A percentile compares a stretch with the other conserved stretches of the same genome.
These are phyloP conservation scores for Salpingoeca rosetta DNA, from an alignment of 78 protist genomes.

Conservation along the genomic window DNA sequence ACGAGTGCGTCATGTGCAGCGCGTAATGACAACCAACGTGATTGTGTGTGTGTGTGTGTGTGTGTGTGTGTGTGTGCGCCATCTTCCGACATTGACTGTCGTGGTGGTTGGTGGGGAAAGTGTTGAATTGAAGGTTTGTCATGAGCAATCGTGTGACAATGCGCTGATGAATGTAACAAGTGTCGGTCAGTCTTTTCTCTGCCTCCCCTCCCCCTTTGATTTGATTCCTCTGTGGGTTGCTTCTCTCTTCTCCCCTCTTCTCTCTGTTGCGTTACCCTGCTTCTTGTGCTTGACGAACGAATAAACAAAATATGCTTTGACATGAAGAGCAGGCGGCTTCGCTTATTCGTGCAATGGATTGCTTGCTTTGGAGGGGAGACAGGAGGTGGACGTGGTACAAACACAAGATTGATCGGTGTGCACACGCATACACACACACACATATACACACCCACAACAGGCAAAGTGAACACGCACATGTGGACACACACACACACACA, in stretches of 20 bases:
- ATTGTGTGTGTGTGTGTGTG: not conserved
- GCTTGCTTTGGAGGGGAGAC: no score
- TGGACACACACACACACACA: no score
- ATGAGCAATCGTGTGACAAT: not conserved
- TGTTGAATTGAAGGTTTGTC: not conserved
- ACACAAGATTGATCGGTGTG: no score
- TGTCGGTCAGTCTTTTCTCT: not conserved
- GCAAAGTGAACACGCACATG: no score
- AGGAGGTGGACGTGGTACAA: no score
- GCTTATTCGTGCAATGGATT: not conserved
- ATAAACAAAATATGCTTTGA: no score
- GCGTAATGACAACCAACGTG: not conserved
- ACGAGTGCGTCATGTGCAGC: slow-evolving; percentile 26
- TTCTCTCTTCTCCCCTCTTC: not conserved
- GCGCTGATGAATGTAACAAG: not conserved
- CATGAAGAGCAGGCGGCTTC: no score
- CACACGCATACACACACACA: no score
- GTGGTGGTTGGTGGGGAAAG: not conserved
- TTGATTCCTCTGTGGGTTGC: not conserved
- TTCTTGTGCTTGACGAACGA: not conserved
- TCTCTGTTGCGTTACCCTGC: not conserved
- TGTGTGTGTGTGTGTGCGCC: not conserved
- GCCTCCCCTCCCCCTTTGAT: not conserved
- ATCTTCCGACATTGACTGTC: not conserved
- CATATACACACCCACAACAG: no score